phyloP scores from a whole-genome alignment of 495 filamentous ascomycete genomes.

The Achaetomiella virescens region DNA sequence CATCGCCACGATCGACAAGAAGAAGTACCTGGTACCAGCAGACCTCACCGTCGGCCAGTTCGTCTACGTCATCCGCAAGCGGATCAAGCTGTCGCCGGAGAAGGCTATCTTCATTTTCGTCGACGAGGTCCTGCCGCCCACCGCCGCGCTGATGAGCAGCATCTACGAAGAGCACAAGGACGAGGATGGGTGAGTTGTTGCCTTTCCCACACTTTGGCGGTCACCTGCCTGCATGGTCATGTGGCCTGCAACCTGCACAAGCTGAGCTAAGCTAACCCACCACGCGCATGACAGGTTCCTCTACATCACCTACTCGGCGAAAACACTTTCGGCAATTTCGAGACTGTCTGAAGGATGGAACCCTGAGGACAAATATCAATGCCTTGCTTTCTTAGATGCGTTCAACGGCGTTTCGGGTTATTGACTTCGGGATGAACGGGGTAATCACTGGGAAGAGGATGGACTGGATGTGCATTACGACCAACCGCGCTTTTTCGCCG shows the following conservation, averaged over 20 bases:
- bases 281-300: conserved; percentile 33
- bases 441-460: background rate
- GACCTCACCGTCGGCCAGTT: conserved; percentile 99
- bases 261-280: background rate
- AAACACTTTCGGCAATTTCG: conserved; percentile 84
- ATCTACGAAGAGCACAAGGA: conserved; percentile 99
- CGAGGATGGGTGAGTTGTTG: conserved; percentile 55
- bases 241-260: conserved; percentile 22
- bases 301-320: conserved; percentile 86
- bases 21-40: conserved; percentile 98
- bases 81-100: conserved; percentile 98
- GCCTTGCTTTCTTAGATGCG: background rate
- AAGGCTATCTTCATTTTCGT: conserved; percentile 99
- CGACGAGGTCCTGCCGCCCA: conserved; percentile 94
- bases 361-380: background rate
- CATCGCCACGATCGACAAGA: conserved; percentile 99
- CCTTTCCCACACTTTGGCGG: background rate
- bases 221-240: background rate
- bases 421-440: conserved; percentile 5
- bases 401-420: conserved; percentile 7
- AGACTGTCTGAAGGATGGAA: conserved; percentile 22
- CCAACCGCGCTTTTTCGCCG: background rate
- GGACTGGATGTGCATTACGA: conserved; percentile 1
- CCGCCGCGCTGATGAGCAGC: conserved; percentile 95
- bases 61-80: conserved; percentile 99